phyloP scores from a whole-genome alignment of 768 basidiomycete genomes.

The Asterophora lycoperdoides region DNA sequence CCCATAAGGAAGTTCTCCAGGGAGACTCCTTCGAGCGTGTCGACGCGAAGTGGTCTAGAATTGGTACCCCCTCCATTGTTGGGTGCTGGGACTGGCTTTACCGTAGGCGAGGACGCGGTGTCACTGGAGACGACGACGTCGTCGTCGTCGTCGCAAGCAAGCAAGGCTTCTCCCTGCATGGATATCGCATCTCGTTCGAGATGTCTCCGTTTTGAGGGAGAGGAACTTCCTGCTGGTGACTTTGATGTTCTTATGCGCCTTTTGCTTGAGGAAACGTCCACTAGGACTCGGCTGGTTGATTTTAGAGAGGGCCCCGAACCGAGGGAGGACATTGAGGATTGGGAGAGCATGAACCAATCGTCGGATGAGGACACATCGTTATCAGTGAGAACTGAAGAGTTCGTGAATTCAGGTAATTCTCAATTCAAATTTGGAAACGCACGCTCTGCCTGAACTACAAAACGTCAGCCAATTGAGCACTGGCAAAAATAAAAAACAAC shows the following conservation, averaged over 20 bases:
- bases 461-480: neutral
- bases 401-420: neutral
- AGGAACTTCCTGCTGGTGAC: slow-evolving; percentile 5
- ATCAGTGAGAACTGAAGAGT: slow-evolving; percentile 9
- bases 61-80: neutral
- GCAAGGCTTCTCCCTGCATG: neutral
- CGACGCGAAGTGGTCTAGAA: neutral
- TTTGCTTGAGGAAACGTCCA: neutral
- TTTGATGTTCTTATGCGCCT: slow-evolving; percentile 2
- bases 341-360: neutral
- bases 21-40: neutral
- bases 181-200: neutral
- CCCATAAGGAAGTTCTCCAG: slow-evolving; percentile 9
- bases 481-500: neutral
- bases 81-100: neutral
- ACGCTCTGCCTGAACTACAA: slow-evolving; percentile 2
- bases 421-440: neutral
- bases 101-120: neutral
- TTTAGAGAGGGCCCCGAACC: slow-evolving; percentile 7
- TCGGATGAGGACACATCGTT: slow-evolving; percentile 10
- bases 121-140: slow-evolving; percentile 4
- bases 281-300: slow-evolving; percentile 2
- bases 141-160: neutral
- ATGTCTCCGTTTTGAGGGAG: slow-evolving; percentile 14
- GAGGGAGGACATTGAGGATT: slow-evolving; percentile 8